These are phyloP conservation scores for Monilinia aucupariae DNA, from an alignment of 2,329 filamentous ascomycete genomes.

Conservation along the genomic window DNA sequence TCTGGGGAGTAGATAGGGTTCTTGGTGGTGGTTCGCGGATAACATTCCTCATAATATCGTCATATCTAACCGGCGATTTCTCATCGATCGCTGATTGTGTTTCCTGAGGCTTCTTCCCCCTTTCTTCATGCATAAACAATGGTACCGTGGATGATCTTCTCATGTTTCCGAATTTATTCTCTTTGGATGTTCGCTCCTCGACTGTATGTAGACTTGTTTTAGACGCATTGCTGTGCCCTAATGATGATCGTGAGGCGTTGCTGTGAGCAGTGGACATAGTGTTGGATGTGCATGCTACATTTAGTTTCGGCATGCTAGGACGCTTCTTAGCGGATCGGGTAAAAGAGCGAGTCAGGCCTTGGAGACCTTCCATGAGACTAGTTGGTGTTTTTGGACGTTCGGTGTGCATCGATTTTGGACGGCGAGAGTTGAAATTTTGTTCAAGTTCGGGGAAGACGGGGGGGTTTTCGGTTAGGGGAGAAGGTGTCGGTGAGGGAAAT, in stretches of 20 bases:
- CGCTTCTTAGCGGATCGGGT: constrained; percentile 8
- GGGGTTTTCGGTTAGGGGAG: not conserved
- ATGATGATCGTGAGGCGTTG: constrained; percentile 10
- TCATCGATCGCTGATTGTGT: constrained; percentile 11
- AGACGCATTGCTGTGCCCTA: constrained; percentile 3
- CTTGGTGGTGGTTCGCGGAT: constrained; percentile 21
- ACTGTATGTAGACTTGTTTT: constrained; percentile 9
- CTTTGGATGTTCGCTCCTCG: constrained; percentile 10
- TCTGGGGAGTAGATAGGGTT: not conserved
- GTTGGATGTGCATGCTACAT: constrained; percentile 6
- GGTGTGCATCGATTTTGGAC: constrained; percentile 7
- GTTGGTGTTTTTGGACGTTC: constrained; percentile 18
- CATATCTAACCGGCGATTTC: constrained; percentile 20
- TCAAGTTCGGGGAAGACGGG: constrained; percentile 1
- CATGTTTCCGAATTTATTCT: constrained; percentile 4
- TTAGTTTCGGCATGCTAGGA: constrained; percentile 17
- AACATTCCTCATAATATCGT: constrained; percentile 25
- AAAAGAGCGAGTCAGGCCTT: constrained; percentile 13
- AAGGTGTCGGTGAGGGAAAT: constrained; percentile 22
- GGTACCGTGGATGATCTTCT: constrained; percentile 11
- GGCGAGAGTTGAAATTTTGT: constrained; percentile 7
- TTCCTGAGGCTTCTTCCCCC: not conserved
- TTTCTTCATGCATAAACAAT: not conserved
- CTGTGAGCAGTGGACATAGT: not conserved
- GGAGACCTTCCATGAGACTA: constrained; percentile 15